A percentile compares a stretch with the other conserved stretches of the same genome.
Conservation (phyloP, 768 basidiomycete species). For the Piloderma croceum region DNA sequence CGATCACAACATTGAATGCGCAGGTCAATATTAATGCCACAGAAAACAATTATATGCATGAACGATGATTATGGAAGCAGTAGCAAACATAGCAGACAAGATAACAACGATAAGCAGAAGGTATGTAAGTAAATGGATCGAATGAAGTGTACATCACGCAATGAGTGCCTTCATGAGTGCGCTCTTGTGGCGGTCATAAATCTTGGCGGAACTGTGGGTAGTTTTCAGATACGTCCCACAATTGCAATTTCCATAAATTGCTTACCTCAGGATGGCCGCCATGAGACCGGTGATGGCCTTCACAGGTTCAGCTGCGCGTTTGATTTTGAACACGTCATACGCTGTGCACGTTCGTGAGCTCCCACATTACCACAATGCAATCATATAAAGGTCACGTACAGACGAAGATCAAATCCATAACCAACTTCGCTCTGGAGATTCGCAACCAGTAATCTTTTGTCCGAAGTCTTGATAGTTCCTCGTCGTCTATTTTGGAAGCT, state of each 20-base stretch:
- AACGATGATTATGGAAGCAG: no score
- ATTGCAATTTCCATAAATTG: no score
- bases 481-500: constrained; percentile 55
- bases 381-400: constrained; percentile 40
- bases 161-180: constrained; percentile 50
- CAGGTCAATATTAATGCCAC: no score
- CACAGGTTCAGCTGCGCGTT: constrained; percentile 52
- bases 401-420: constrained; percentile 85
- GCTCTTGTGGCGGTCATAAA: constrained; percentile 67
- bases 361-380: no score
- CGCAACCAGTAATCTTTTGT: constrained; percentile 75
- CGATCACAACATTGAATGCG: no score
- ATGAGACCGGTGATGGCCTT: constrained; percentile 64
- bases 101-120: no score
- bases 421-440: constrained; percentile 61
- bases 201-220: constrained; percentile 56
- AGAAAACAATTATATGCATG: no score
- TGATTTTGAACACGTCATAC: constrained; percentile 72
- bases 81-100: no score
- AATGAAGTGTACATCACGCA: no score
- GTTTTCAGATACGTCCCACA: neutral
- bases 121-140: no score
- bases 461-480: constrained; percentile 61
- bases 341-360: no score
- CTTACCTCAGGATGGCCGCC: constrained; percentile 72